Evolutionary conservation across 306 rosid genomes (phyloP).

Genomic region (Luffa acutangula): DNA sequence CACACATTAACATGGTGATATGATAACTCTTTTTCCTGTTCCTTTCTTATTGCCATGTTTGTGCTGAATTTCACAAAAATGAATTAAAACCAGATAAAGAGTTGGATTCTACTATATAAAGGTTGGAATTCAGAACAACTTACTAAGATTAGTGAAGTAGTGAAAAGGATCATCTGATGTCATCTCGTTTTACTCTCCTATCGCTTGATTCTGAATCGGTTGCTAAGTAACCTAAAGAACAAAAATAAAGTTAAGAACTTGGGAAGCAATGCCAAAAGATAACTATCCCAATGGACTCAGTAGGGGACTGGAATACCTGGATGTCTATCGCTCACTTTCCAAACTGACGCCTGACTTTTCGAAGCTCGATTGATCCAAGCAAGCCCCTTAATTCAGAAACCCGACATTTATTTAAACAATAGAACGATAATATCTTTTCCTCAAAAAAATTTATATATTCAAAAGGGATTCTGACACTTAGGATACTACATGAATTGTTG

Average conservation of each 20-base stretch:
- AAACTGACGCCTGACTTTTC: conserved; percentile 28
- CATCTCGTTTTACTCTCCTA: conserved; percentile 22
- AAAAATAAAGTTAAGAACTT: background rate
- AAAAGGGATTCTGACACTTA: background rate
- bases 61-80: background rate
- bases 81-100: background rate
- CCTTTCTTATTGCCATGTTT: background rate
- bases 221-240: conserved; percentile 48
- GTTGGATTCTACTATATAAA: background rate
- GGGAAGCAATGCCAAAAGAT: background rate
- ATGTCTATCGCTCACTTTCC: conserved; percentile 45
- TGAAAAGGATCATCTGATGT: conserved; percentile 9
- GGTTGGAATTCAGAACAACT: background rate
- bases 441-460: background rate
- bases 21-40: background rate
- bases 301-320: conserved; percentile 36
- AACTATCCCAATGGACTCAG: background rate
- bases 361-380: conserved; percentile 69
- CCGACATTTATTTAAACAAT: background rate
- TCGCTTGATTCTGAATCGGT: conserved; percentile 76
- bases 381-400: conserved; percentile 33
- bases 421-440: background rate
- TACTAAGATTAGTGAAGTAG: conserved; percentile 9
- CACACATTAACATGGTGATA: background rate
- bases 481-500: background rate